Evolutionary conservation across 495 filamentous ascomycete genomes (phyloP), one percentile per base, ranked within the genome.

Genomic region (Hypoxylon intermedium): DNA sequence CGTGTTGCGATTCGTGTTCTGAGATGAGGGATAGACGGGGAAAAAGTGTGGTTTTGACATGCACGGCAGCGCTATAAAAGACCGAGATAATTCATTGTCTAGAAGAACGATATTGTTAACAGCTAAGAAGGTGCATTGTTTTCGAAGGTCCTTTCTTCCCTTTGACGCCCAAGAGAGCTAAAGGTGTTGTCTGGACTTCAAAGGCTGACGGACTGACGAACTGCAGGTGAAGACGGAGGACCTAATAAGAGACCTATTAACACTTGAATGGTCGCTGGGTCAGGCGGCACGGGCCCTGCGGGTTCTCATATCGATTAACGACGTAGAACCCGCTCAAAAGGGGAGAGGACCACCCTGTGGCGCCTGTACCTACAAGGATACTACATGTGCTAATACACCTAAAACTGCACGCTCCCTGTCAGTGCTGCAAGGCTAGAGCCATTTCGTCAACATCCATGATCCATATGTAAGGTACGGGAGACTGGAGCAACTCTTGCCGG

Each of bases 381-480:
- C 5, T 57, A 46, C 62, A 65, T 65, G 51, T 23, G 19, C 38
- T 43, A 52, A 55, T 33, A 53, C 56, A 57, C 51, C 56, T 53
- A 60, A 57, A 60, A 42, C 51, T 41, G 61, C 51, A 54, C 40
- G 15, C 47, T 40, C 46, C 58, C 15, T 44, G 19, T 70, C 44
- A 30, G 45, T 7, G 26, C 52, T 53, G 70, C 44, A 30, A 48
- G 11, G 26, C 52, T 53, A 55, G 47, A 64, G 37, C 56, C 43
- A 49, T 64, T 64, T 59, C 60, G 54, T 54, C 53, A 37, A 53
- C 31, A 51, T 24, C n/a, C 48, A 31, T 30, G 24, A 7, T 4
- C 24, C 24, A 3, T 40, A 49, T 62, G 58, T 55, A 52, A 60
- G 63, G 63, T 66, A 64, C 60, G 26, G 52, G 34, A 58, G 36